phyloP scores from a whole-genome alignment of 441 rosid species.

The Gossypium schwendimanii region DNA sequence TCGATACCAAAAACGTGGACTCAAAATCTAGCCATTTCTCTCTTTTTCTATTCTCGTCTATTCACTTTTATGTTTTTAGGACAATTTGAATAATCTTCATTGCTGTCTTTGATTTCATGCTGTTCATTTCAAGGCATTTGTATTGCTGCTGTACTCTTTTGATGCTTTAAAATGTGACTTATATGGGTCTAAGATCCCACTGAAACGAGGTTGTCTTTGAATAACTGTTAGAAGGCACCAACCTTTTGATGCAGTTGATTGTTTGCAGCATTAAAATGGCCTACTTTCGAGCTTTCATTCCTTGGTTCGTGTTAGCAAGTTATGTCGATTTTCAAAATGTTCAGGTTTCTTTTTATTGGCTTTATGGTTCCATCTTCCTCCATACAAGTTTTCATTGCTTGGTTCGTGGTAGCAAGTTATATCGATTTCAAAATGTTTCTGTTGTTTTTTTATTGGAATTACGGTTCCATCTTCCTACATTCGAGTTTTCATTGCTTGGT shows the following conservation, averaged over 20 bases:
- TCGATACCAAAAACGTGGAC: conserved; percentile 51
- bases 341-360: not conserved
- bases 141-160: not conserved
- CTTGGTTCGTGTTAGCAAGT: not conserved
- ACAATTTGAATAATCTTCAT: conserved; percentile 1
- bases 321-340: not conserved
- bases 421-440: not conserved
- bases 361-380: not conserved
- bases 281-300: not conserved
- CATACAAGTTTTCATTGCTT: no score
- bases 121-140: not conserved
- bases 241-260: not conserved
- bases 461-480: not conserved
- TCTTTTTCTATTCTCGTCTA: not conserved
- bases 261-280: not conserved
- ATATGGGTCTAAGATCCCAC: not conserved
- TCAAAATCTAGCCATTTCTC: conserved; percentile 15
- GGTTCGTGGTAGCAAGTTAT: not conserved
- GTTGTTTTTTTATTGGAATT: not conserved
- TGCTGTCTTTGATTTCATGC: not conserved
- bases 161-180: not conserved
- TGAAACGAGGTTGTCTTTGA: not conserved
- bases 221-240: not conserved
- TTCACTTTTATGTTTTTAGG: not conserved
- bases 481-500: not conserved